Base-by-base conservation (phyloP, 495 filamentous ascomycete genomes). In the Penicillium samsonianum region DNA sequence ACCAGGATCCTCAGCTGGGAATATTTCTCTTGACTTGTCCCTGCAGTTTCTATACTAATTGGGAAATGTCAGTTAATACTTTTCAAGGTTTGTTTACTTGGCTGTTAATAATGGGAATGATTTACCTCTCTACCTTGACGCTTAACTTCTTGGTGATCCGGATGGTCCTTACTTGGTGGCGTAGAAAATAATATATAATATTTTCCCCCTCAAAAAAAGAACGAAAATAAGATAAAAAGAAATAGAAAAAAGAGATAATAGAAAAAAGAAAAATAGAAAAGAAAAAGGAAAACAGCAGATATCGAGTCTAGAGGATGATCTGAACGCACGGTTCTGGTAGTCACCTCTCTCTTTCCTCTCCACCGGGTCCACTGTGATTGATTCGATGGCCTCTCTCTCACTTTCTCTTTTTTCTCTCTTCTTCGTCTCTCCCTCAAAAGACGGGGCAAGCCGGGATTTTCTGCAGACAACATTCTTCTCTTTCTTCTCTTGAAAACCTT, bases 91-190 rank as follows among this genome's bases (percentile, higher is more conserved):
- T 7, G 4, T 2, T 25, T 25, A 25, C 41, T 35, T 40, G 37
- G 6, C 37, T 40, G 38, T 41, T n/a, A 8, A 25, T 25, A 44
- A 44, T 44, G 44, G 44, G 44, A 47, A 47, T 47, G 25, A 47
- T 47, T 47, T 28, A 14, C 25, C 44, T 47, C 25, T 26, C 5
- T 22, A 43, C 41, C 37, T 49, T 49, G 30, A 12, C 55, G 38
- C 37, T 53, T 35, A 44, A 41, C 23, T 30, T n/a, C 30, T 33
- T 47, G 49, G 25, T 55, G 45, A 41, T 50, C 44, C 38, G 47
- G 41, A 41, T 20, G 31, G 55, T 66, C 65, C 65, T 68, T 68
- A 60, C 65, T 57, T 68, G 60, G 65, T 68, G 65, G 65, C 63
- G 63, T 53, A 25, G 20, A 19, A 31, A 50, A 22, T 20, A 25